phyloP scores from a whole-genome alignment of 257 asterid genomes.

The Ballota nigra region DNA sequence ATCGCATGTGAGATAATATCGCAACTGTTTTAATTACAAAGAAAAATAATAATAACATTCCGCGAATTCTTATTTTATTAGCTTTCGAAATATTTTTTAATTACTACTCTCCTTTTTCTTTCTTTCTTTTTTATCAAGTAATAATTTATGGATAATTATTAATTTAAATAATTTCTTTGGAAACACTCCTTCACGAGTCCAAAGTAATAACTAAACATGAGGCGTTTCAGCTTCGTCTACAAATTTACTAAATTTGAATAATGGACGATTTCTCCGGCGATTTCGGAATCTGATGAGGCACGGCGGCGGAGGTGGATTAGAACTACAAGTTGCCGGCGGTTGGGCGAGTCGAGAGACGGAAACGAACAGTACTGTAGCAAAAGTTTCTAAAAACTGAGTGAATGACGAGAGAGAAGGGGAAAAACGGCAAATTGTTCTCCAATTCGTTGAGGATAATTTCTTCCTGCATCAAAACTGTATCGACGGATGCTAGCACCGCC shows the following conservation, averaged over 20 bases:
- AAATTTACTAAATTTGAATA: not conserved
- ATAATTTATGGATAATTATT: not conserved
- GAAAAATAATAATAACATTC: no score
- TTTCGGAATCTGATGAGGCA: conserved; percentile 44
- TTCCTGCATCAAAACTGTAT: conserved; percentile 65
- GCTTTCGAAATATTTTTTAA: no score
- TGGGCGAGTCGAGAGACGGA: conserved; percentile 14
- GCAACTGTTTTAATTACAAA: no score
- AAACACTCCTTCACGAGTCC: no score
- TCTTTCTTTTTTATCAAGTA: not conserved
- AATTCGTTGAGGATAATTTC: conserved; percentile 63
- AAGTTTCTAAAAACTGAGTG: not conserved
- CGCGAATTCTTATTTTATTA: no score
- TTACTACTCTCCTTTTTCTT: no score
- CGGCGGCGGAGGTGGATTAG: conserved; percentile 50
- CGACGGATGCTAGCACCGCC: conserved; percentile 74
- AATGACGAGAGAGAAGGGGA: conserved; percentile 64
- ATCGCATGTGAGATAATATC: no score
- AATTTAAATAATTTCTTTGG: no score
- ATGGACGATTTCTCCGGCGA: conserved; percentile 30
- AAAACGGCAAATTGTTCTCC: conserved; percentile 55
- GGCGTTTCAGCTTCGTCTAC: not conserved
- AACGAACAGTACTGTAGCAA: not conserved
- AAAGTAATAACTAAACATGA: no score
- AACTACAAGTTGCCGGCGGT: no score